phyloP scores from a whole-genome alignment of 2,329 filamentous ascomycete genomes.

The Colletotrichum karsti region DNA sequence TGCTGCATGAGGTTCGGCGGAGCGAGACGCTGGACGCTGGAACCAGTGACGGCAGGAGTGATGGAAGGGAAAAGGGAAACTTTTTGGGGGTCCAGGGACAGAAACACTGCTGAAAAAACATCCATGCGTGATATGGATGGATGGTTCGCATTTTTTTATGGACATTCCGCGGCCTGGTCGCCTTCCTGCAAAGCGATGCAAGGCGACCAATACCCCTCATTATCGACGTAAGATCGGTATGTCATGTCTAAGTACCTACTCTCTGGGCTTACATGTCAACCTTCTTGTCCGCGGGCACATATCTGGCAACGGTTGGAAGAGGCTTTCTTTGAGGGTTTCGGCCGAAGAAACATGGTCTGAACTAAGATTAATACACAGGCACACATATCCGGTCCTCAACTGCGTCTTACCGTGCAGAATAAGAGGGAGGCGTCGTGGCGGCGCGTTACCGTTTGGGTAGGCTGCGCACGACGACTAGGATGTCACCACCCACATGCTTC shows the following conservation, averaged over 20 bases:
- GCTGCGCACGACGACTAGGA: constrained; percentile 14
- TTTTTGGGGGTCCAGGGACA: constrained; percentile 1
- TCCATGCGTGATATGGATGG: too few relatives aligned
- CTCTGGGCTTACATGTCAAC: too few relatives aligned
- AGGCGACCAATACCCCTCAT: not conserved
- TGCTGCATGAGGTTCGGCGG: not conserved
- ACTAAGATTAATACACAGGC: not conserved
- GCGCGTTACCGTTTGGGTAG: constrained; percentile 19
- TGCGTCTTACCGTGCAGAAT: not conserved
- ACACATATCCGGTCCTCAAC: not conserved
- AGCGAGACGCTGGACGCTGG: too few relatives aligned
- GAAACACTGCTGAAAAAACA: too few relatives aligned
- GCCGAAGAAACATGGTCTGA: constrained; percentile 16
- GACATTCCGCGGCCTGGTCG: not conserved
- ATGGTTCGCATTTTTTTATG: not conserved
- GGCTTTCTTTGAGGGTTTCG: constrained; percentile 8
- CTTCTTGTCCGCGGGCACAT: too few relatives aligned
- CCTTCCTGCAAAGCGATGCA: constrained; percentile 3
- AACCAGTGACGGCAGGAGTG: not conserved
- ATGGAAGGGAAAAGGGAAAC: not conserved
- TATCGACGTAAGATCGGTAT: not conserved
- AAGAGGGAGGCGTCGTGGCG: constrained; percentile 14
- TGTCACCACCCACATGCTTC: constrained; percentile 1
- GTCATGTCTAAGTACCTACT: not conserved
- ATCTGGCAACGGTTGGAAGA: too few relatives aligned